Base-by-base conservation (phyloP, 345 rosid genomes). In the Syzygium aromaticum region DNA sequence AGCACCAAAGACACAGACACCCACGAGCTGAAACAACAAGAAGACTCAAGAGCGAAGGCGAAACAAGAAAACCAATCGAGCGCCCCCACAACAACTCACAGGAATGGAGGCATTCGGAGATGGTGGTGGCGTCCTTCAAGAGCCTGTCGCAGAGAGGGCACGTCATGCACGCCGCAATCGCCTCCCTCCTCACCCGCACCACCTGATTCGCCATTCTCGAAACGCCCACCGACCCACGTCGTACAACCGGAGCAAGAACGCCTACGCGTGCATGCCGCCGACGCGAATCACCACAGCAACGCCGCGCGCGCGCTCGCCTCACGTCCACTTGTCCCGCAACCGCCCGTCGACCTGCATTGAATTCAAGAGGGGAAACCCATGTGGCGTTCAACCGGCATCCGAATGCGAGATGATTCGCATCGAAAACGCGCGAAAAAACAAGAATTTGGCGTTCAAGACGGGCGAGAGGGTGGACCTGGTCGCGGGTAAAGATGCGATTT, bases 71-170 rank as follows among this genome's bases (percentile, higher is more conserved):
- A 30, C 51, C 33, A 22, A 77, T 86, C 89, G 84, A 83, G 25
- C 17, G 14, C 54, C 23, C 46, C 38, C 56, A 5, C n/a, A 23
- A 57, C 5, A 33, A 95, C 96, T 93, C 86, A 97, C 99, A 97
- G 86, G 99, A 93, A 83, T 97, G 99, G 84, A 97, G 98, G 64
- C 99, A 97, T 90, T 97, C 99, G 53, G 98, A 91, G 86, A 97
- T 93, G 91, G 98, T 95, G 87, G 98, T 96, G 90, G 99, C 98
- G 86, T 97, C 97, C 85, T 93, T 91, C 54, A 97, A 90, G 90
- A 97, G 93, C 88, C 91, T 93, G 7, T 95, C 86, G 90, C 99
- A 97, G 87, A 97, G 95, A 86, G 97, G 94, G 85, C 98, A 97
- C 84, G 94, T 94, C 93, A 96, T 89, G 96, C 96, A 96, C 89